These are phyloP conservation scores for Yamadazyma sp. DNA, from an alignment of 805 yeast species.

Conservation along the genomic window DNA sequence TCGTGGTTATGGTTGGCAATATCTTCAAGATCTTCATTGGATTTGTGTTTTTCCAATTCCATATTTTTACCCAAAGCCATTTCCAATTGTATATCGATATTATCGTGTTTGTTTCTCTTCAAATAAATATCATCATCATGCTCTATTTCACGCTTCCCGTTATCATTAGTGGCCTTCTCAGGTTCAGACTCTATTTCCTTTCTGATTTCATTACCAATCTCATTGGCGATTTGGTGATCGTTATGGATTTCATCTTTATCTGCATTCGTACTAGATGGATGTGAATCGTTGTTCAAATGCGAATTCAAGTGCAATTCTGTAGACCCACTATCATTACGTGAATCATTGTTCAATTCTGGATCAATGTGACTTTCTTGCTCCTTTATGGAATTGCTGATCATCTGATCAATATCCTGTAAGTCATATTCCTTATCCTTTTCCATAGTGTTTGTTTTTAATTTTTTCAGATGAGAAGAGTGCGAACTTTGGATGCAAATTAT, in stretches of 20 bases:
- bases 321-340: too few species aligned
- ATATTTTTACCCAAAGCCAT: constrained; percentile 17
- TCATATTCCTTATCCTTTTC: constrained; percentile 5
- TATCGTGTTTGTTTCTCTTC: constrained; percentile 1
- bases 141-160: constrained; percentile 1
- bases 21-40: too few species aligned
- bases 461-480: constrained; percentile 9
- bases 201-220: too few species aligned
- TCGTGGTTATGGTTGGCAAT: not conserved
- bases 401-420: constrained; percentile 14
- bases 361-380: constrained; percentile 4
- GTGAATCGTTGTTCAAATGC: not conserved
- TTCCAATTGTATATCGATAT: constrained; percentile 18
- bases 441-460: constrained; percentile 5
- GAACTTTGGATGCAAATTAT: constrained; percentile 2
- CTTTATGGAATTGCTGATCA: constrained; percentile 12
- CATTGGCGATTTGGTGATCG: too few species aligned
- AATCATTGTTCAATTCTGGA: constrained; percentile 1
- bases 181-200: too few species aligned
- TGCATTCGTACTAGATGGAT: not conserved
- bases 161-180: too few species aligned
- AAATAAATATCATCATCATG: constrained; percentile 2
- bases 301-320: too few species aligned
- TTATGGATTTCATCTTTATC: not conserved
- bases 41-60: not conserved